phyloP scores from a whole-genome alignment of 2,329 filamentous ascomycete genomes.

The Arthrobotrys iridis region DNA sequence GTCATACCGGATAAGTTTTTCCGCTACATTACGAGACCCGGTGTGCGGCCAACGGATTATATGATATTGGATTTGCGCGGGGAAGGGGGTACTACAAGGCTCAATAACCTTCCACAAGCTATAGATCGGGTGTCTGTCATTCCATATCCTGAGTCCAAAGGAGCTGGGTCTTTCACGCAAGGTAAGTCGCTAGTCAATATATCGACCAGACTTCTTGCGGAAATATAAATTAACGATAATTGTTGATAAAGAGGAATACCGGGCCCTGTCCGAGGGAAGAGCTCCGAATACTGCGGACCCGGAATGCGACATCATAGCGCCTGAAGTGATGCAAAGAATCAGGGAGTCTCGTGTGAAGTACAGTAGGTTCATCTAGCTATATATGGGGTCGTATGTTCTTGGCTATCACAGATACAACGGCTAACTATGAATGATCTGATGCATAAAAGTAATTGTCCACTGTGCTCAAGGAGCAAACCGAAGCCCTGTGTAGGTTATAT shows the following conservation, averaged over 20 bases:
- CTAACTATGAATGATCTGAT: neutral
- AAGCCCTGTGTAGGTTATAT: conserved; percentile 33
- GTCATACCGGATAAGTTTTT: conserved; percentile 14
- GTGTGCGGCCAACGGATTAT: conserved; percentile 33
- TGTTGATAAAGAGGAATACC: conserved; percentile 1
- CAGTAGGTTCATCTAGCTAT: too few relatives aligned
- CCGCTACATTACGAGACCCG: conserved; percentile 32
- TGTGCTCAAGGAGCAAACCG: conserved; percentile 18
- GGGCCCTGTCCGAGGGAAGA: neutral
- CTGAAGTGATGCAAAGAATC: conserved; percentile 11
- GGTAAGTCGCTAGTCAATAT: neutral
- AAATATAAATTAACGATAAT: neutral
- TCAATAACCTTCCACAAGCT: conserved; percentile 6
- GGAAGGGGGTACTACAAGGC: conserved; percentile 1
- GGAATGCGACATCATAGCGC: conserved; percentile 8
- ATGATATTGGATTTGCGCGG: conserved; percentile 28
- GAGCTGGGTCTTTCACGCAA: conserved; percentile 2
- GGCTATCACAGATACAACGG: too few relatives aligned
- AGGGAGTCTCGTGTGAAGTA: neutral
- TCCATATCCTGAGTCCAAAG: neutral
- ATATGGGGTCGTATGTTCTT: too few relatives aligned
- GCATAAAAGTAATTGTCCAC: conserved; percentile 29
- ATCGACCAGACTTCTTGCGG: neutral
- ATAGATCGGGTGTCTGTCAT: conserved; percentile 7
- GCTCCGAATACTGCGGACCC: neutral